Evolutionary conservation across 805 yeast species (phyloP).

Genomic region (Yarrowia sp.): DNA sequence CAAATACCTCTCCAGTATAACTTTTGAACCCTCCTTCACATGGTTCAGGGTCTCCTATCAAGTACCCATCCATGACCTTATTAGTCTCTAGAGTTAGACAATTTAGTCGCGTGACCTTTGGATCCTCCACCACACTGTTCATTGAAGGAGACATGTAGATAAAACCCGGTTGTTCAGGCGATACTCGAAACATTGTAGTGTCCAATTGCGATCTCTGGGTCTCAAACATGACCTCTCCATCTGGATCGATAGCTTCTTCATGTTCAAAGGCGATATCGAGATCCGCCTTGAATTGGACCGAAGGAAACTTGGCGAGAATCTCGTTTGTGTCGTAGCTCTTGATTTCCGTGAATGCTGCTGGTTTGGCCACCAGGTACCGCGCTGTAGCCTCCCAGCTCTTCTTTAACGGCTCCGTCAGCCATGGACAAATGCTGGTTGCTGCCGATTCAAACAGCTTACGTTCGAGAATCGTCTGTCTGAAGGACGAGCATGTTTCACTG

Average conservation of each 20-base stretch:
- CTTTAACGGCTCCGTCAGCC: not conserved
- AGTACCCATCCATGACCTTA: not conserved
- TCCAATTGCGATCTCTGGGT: slow-evolving; percentile 14
- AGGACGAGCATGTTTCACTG: not conserved
- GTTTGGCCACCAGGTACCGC: not conserved
- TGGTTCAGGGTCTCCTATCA: not conserved
- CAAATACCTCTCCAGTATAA: not conserved
- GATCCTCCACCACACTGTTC: not conserved
- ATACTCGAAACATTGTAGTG: not conserved
- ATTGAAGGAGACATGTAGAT: slow-evolving; percentile 18
- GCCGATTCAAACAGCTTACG: not conserved
- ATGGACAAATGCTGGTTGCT: not conserved
- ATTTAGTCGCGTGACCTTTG: not conserved
- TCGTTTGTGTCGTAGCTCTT: slow-evolving; percentile 5
- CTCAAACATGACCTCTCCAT: slow-evolving; percentile 17
- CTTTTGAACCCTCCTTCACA: not conserved
- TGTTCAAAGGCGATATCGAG: slow-evolving; percentile 13
- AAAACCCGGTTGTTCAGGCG: not conserved
- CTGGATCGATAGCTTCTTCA: slow-evolving; percentile 2
- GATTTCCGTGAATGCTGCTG: not conserved
- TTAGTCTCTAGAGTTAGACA: not conserved
- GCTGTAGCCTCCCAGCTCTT: slow-evolving; percentile 2
- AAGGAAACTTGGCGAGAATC: not conserved
- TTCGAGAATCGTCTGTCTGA: not conserved
- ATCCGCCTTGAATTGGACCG: slow-evolving; percentile 2